Evolutionary conservation across 1,139 yeast genomes (phyloP).

Genomic region (Protomyces gravidus): DNA sequence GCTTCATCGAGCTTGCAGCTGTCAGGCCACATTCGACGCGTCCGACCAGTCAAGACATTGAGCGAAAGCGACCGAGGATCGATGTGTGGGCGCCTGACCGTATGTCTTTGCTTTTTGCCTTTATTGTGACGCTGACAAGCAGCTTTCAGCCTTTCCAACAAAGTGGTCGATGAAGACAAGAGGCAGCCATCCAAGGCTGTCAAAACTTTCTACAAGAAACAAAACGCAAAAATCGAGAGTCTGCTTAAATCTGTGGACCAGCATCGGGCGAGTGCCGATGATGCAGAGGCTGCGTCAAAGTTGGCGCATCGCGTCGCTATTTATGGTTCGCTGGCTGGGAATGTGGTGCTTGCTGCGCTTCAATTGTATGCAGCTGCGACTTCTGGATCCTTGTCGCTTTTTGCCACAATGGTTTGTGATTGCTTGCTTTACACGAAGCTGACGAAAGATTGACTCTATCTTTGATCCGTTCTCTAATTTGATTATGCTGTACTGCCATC

Average conservation of each 20-base stretch:
- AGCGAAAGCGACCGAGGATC: conserved; percentile 1
- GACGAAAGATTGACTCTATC: conserved; percentile 29
- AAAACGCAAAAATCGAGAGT: conserved; percentile 32
- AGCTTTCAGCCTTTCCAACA: conserved; percentile 12
- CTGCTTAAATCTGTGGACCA: conserved; percentile 33
- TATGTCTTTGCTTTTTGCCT: neutral
- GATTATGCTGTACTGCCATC: conserved; percentile 30
- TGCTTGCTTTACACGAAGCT: neutral
- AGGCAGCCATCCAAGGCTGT: conserved; percentile 5
- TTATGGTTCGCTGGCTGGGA: conserved; percentile 32
- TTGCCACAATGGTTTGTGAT: conserved; percentile 32
- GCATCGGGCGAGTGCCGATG: conserved; percentile 31
- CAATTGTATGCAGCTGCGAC: conserved; percentile 34
- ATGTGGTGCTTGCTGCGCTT: conserved; percentile 32
- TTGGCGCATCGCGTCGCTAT: conserved; percentile 30
- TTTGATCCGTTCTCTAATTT: conserved; percentile 33
- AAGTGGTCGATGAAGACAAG: conserved; percentile 6
- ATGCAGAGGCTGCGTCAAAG: conserved; percentile 17
- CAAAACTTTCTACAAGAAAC: conserved; percentile 30
- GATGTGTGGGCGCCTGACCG: conserved; percentile 14
- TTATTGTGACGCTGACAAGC: neutral
- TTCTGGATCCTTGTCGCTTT: conserved; percentile 34
- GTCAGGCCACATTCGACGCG: conserved; percentile 21
- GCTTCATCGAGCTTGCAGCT: conserved; percentile 19
- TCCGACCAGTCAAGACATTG: neutral